phyloP scores from a whole-genome alignment of 345 rosid species.

The Salix purpurea region DNA sequence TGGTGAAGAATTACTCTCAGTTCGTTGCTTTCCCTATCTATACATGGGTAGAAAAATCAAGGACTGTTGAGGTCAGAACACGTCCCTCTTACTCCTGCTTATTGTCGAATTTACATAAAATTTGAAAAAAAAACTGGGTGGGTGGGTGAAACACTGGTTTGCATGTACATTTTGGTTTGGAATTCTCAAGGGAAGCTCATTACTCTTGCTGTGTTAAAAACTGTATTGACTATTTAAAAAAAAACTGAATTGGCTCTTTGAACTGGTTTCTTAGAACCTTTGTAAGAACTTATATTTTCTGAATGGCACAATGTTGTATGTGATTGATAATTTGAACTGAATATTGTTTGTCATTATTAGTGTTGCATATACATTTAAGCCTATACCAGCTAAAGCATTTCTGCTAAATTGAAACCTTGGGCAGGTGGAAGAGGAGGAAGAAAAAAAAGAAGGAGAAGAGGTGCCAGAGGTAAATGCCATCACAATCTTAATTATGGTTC shows the following conservation, averaged over 20 bases:
- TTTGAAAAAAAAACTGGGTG: neutral
- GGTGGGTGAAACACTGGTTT: neutral
- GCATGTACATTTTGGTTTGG: neutral
- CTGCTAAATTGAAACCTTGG: slow-evolving; percentile 8
- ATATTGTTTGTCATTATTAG: neutral
- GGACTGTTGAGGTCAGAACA: slow-evolving; percentile 73
- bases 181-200: neutral
- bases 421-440: slow-evolving; percentile 94
- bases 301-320: neutral
- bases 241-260: neutral
- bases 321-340: neutral
- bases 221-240: neutral
- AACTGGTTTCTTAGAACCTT: neutral
- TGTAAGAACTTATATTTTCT: neutral
- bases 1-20: slow-evolving; percentile 95
- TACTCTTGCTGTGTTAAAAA: neutral
- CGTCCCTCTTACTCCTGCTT: neutral
- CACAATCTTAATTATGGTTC: neutral
- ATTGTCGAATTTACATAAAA: neutral
- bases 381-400: neutral
- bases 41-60: slow-evolving; percentile 91
- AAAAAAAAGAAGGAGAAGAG: slow-evolving; percentile 76
- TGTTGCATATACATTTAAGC: neutral
- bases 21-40: slow-evolving; percentile 96
- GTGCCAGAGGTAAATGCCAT: slow-evolving; percentile 54